phyloP scores from a whole-genome alignment of 2,329 filamentous ascomycete genomes.

The Teratosphaeria gauchensis region DNA sequence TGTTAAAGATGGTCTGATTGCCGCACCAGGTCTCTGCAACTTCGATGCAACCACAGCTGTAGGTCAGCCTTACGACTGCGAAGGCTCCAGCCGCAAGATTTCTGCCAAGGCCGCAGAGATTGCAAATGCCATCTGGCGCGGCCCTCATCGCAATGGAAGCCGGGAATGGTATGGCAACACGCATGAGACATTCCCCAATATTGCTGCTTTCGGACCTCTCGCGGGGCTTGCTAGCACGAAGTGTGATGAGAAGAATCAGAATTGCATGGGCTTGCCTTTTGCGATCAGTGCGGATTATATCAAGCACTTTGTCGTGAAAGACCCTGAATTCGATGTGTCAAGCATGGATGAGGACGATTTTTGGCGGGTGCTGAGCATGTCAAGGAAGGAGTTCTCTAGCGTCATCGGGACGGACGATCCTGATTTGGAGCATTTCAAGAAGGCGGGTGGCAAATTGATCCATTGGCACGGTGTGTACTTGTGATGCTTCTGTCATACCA shows the following conservation, averaged over 20 bases:
- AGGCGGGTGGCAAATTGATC: slow-evolving; percentile 33
- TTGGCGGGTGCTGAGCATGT: slow-evolving; percentile 12
- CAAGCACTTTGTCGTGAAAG: slow-evolving; percentile 23
- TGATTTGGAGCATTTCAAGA: slow-evolving; percentile 29
- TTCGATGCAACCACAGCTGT: slow-evolving; percentile 24
- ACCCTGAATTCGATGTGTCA: slow-evolving; percentile 22
- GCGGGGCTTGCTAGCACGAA: slow-evolving; percentile 20
- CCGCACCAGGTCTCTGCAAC: slow-evolving; percentile 18
- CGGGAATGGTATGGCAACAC: slow-evolving; percentile 27
- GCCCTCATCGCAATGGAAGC: slow-evolving; percentile 16
- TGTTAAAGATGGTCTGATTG: slow-evolving; percentile 27
- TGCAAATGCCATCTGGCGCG: slow-evolving; percentile 24
- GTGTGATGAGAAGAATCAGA: slow-evolving; percentile 13
- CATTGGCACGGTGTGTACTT: slow-evolving; percentile 30
- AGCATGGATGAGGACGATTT: slow-evolving; percentile 24
- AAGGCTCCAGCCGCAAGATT: slow-evolving; percentile 15
- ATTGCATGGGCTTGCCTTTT: slow-evolving; percentile 21
- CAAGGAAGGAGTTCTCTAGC: slow-evolving; percentile 20
- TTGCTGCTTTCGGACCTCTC: neutral
- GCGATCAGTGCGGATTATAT: slow-evolving; percentile 27
- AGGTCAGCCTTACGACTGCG: slow-evolving; percentile 18
- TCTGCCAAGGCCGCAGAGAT: slow-evolving; percentile 22
- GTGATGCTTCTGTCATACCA: neutral
- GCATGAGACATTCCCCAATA: slow-evolving; percentile 8
- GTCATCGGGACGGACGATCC: slow-evolving; percentile 30